Evolutionary conservation across 495 filamentous ascomycete genomes (phyloP).

Genomic region (Saxophila tyrrhenica): DNA sequence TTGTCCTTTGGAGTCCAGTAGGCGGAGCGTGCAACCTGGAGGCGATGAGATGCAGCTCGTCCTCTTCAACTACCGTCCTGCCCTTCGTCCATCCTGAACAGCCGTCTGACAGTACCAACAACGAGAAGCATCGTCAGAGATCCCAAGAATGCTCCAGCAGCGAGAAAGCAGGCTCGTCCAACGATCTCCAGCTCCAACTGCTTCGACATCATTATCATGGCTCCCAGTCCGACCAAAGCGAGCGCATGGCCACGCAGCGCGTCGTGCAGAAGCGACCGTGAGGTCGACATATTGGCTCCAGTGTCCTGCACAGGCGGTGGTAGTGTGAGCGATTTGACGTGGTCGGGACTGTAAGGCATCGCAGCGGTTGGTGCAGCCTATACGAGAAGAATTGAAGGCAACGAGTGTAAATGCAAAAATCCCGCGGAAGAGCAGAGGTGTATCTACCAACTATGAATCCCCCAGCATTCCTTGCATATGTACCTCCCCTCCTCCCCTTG

Average conservation of each 20-base stretch:
- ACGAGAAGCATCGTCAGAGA: neutral
- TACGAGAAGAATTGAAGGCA: neutral
- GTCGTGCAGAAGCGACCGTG: neutral
- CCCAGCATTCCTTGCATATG: too few relatives aligned
- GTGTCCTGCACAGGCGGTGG: neutral
- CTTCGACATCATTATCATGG: neutral
- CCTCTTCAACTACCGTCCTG: neutral
- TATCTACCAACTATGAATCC: too few relatives aligned
- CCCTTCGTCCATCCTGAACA: neutral
- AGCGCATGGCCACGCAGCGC: neutral
- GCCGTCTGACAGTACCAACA: neutral
- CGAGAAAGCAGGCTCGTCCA: neutral
- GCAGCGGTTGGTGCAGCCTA: too few relatives aligned
- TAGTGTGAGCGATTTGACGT: neutral
- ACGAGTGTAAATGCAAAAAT: neutral
- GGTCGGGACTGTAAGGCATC: neutral
- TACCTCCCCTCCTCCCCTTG: neutral
- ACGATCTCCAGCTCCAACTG: neutral
- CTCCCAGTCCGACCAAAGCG: neutral
- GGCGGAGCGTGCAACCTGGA: too few relatives aligned
- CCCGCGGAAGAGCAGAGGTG: too few relatives aligned
- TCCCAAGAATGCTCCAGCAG: neutral
- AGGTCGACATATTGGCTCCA: neutral
- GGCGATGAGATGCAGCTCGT: neutral
- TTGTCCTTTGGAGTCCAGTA: too few relatives aligned